phyloP scores from a whole-genome alignment of 345 rosid genomes.

The Odontarrhena argentea region DNA sequence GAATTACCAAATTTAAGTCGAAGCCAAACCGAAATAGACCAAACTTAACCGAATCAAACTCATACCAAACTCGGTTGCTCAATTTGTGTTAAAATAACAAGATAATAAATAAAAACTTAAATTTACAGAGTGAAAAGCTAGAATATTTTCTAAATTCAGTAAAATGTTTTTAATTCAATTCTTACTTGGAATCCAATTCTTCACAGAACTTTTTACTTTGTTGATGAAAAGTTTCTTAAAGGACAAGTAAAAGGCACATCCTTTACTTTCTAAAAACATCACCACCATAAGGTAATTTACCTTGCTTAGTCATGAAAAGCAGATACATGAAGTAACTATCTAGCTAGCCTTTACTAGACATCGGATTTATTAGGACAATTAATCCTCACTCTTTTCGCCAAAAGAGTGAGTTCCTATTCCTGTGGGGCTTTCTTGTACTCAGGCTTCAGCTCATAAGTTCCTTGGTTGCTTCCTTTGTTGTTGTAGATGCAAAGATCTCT shows the following conservation, averaged over 20 bases:
- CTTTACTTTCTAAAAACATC: not conserved
- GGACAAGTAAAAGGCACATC: not conserved
- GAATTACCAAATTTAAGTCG: not conserved
- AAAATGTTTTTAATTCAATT: not conserved
- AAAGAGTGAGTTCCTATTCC: slow-evolving; percentile 34
- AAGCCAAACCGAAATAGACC: slow-evolving; percentile 29
- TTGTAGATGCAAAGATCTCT: slow-evolving; percentile 87
- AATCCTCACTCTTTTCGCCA: slow-evolving; percentile 6
- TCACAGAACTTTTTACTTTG: slow-evolving; percentile 1
- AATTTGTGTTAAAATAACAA: too few species aligned
- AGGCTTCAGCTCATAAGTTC: slow-evolving; percentile 88
- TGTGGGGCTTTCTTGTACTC: slow-evolving; percentile 71
- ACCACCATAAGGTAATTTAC: not conserved
- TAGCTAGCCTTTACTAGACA: slow-evolving; percentile 6
- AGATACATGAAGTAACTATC: slow-evolving; percentile 16
- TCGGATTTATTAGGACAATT: not conserved
- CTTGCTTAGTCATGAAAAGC: slow-evolving; percentile 8
- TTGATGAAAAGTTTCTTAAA: not conserved
- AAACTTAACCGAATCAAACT: not conserved
- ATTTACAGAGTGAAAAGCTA: too few species aligned
- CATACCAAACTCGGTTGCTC: slow-evolving; percentile 9
- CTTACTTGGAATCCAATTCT: slow-evolving; percentile 1
- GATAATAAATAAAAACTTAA: too few species aligned
- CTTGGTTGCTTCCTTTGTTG: slow-evolving; percentile 86
- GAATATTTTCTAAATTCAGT: not conserved